These are phyloP conservation scores for Cucurbita argyrosperma DNA, from an alignment of 306 rosid genomes.

Conservation along the genomic window DNA sequence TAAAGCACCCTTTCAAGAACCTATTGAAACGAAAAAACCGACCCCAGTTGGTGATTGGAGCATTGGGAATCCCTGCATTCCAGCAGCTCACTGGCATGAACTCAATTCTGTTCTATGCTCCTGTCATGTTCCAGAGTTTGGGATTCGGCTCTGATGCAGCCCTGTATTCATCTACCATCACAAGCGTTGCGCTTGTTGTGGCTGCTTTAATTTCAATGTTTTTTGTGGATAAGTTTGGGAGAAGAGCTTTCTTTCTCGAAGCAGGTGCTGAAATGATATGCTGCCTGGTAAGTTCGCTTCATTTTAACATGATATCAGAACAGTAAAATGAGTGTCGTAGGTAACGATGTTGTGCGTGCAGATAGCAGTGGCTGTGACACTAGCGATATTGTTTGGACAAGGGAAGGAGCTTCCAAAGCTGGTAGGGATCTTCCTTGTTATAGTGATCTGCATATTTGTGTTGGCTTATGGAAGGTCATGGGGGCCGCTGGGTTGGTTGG, in stretches of 20 bases:
- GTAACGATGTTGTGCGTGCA: slow-evolving; percentile 9
- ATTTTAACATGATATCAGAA: not conserved
- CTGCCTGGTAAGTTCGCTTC: slow-evolving; percentile 46
- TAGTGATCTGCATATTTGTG: slow-evolving; percentile 63
- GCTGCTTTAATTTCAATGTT: slow-evolving; percentile 77
- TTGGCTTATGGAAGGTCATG: slow-evolving; percentile 96
- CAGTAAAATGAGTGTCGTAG: not conserved
- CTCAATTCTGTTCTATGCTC: slow-evolving; percentile 95
- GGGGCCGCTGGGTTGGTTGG: slow-evolving; percentile 97
- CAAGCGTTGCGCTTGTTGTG: slow-evolving; percentile 66
- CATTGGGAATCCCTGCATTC: slow-evolving; percentile 85
- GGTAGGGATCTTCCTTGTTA: slow-evolving; percentile 49
- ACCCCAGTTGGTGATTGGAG: slow-evolving; percentile 84
- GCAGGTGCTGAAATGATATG: slow-evolving; percentile 90
- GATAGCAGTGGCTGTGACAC: slow-evolving; percentile 46
- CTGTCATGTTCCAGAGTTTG: slow-evolving; percentile 86
- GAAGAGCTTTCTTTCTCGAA: slow-evolving; percentile 84
- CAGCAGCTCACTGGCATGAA: slow-evolving; percentile 94
- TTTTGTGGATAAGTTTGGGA: slow-evolving; percentile 71
- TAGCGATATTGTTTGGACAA: slow-evolving; percentile 66
- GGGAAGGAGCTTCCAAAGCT: slow-evolving; percentile 55
- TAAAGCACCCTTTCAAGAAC: slow-evolving; percentile 51
- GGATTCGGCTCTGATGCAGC: slow-evolving; percentile 84
- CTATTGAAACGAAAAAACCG: slow-evolving; percentile 61
- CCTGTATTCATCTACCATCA: slow-evolving; percentile 59